Conservation (phyloP, 2,329 filamentous ascomycete species). For the Penicillium sp. region DNA sequence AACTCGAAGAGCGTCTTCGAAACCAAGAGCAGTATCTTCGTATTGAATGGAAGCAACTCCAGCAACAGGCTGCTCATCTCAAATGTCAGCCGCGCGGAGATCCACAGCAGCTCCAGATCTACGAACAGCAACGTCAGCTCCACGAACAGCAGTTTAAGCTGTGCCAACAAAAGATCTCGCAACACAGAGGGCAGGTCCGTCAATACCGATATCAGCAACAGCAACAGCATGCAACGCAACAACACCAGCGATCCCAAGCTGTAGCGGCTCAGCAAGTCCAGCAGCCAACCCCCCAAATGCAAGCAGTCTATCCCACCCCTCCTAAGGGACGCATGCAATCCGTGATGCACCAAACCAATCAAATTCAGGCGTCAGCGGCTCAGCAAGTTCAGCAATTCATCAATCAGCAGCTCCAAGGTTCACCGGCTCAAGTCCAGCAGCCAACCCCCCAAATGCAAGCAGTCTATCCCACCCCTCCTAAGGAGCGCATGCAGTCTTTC, state of each 20-base stretch:
- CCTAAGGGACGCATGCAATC: neutral
- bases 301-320: neutral
- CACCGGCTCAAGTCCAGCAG: neutral
- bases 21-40: neutral
- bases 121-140: neutral
- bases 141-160: neutral
- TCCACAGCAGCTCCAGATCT: neutral
- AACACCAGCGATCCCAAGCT: neutral
- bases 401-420: neutral
- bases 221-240: neutral
- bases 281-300: neutral
- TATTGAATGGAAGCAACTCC: neutral
- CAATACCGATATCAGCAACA: neutral
- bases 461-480: neutral
- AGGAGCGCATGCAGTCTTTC: neutral
- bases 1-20: neutral
- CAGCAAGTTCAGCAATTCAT: neutral
- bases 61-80: neutral
- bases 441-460: neutral
- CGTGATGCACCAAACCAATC: neutral
- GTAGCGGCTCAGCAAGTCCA: neutral
- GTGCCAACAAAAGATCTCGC: neutral
- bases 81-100: neutral
- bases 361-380: neutral
- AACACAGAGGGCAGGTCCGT: neutral